Percentiles rank a stretch among this genome's conserved stretches.
These are phyloP conservation scores for Amauroascus verrucosus DNA, from an alignment of 2,329 filamentous ascomycete species.

Conservation along the genomic window DNA sequence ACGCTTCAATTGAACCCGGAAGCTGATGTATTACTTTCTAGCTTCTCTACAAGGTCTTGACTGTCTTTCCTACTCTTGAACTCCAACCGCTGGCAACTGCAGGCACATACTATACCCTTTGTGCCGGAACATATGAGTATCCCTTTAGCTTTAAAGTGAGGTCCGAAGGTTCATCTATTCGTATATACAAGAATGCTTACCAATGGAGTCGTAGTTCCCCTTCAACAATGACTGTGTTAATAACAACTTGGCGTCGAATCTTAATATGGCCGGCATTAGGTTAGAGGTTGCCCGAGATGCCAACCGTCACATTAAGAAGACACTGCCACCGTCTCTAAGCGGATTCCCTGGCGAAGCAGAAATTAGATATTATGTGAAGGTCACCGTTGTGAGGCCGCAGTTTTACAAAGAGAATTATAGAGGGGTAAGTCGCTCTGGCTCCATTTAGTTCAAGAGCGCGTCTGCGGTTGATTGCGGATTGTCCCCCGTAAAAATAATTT, in stretches of 20 bases:
- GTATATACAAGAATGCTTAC: background rate
- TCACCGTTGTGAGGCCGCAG: slow-evolving; percentile 79
- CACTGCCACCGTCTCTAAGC: slow-evolving; percentile 78
- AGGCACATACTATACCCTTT: slow-evolving; percentile 36
- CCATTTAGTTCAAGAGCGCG: background rate
- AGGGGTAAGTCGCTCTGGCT: slow-evolving; percentile 25
- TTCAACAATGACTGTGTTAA: slow-evolving; percentile 42
- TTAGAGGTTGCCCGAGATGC: slow-evolving; percentile 38
- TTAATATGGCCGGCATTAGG: slow-evolving; percentile 37
- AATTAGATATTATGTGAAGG: slow-evolving; percentile 89
- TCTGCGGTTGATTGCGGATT: no score
- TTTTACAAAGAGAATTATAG: slow-evolving; percentile 87
- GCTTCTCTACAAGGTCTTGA: slow-evolving; percentile 40
- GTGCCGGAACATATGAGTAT: slow-evolving; percentile 39
- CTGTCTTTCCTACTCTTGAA: slow-evolving; percentile 38
- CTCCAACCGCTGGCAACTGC: slow-evolving; percentile 30
- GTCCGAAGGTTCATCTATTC: background rate
- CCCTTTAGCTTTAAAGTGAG: slow-evolving; percentile 42
- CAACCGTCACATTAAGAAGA: slow-evolving; percentile 64
- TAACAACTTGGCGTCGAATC: slow-evolving; percentile 38
- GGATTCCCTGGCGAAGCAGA: slow-evolving; percentile 80
- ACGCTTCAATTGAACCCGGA: background rate
- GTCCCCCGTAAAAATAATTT: background rate
- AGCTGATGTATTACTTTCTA: slow-evolving; percentile 16
- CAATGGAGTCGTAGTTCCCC: slow-evolving; percentile 31